Evolutionary conservation across 2,329 filamentous ascomycete genomes (phyloP), one percentile per base, ranked within the genome.

Genomic region (Conoideocrella luteorostrata): DNA sequence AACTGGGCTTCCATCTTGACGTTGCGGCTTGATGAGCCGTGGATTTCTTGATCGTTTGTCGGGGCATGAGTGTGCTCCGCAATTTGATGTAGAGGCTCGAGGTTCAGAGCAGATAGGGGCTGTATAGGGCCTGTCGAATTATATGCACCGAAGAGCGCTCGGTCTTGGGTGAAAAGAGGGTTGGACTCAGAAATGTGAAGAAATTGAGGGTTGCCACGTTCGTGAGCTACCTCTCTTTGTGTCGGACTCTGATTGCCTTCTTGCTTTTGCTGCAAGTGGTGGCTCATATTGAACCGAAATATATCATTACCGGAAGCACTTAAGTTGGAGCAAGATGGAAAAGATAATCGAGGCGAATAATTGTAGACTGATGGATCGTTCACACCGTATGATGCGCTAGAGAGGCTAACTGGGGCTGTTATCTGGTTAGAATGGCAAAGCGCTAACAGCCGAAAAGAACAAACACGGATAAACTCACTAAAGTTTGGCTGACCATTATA

Each of bases 91-190:
- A 61, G 50, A 7, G 61, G 50, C 10, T 57, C 56, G 43, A 66
- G 63, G 5, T 53, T 50, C 17, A 64, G 47, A 0, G 56, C 56
- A 12, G 56, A 50, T 13, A 59, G 45, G 9, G 53, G 39, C 18
- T 52, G 47, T 23, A 42, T 50, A 5, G 51, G 39, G 4, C 53
- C 49, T 28, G 52, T 40, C 30, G 58, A 53, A 30, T 46, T 52
- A 22, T 54, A 60, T 5, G 60, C 40, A 29, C 48, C 52, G 33
- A 61, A 45, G 15, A 64, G 58, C 17, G 56, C 24, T n/a, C 55
- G 53, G 7, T 63, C 61, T 17, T 61, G 60, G 12, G 56, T 47
- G 30, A 63, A 58, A 17, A 66, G 52, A 10, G 63, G 59, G 26
- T 65, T 65, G 1, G 52, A 49, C 35, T 58, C 57, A 13, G 63